Conservation (phyloP, 2,329 filamentous ascomycete genomes). For the Ceratocystis eucalypticola region DNA sequence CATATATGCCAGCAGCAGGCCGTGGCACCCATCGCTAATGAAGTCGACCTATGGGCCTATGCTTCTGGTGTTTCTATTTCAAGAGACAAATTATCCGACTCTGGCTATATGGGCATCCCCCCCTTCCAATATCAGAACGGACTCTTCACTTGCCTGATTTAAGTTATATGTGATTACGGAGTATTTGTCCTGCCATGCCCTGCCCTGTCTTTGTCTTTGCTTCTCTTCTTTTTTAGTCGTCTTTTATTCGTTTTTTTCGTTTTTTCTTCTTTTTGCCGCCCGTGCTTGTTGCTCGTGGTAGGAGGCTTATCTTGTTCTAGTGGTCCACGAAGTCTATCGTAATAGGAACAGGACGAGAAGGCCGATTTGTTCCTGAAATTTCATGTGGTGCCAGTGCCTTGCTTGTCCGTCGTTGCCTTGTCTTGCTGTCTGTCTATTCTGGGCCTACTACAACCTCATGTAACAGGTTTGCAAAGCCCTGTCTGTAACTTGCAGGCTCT, state of each 20-base stretch:
- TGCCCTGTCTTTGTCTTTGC: not conserved
- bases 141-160: too few relatives aligned
- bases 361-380: not conserved
- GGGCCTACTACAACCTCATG: not conserved
- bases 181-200: not conserved
- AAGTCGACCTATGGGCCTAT: not conserved
- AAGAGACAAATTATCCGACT: not conserved
- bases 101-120: too few relatives aligned
- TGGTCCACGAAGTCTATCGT: not conserved
- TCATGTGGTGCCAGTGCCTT: not conserved
- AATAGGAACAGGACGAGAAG: not conserved
- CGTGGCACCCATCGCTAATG: too few relatives aligned
- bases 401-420: not conserved
- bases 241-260: not conserved
- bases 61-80: slow-evolving; percentile 5
- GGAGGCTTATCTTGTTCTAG: not conserved
- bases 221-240: not conserved
- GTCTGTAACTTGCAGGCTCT: not conserved
- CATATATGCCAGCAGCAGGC: not conserved
- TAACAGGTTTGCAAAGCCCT: not conserved
- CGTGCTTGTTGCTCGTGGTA: not conserved
- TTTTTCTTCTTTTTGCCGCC: not conserved
- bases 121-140: not conserved
- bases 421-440: too few relatives aligned
- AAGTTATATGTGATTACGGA: not conserved